A percentile compares a stretch with the other conserved stretches of the same genome.
Conservation (phyloP, 2,329 filamentous ascomycete genomes). For the Simplicillium sp. region DNA sequence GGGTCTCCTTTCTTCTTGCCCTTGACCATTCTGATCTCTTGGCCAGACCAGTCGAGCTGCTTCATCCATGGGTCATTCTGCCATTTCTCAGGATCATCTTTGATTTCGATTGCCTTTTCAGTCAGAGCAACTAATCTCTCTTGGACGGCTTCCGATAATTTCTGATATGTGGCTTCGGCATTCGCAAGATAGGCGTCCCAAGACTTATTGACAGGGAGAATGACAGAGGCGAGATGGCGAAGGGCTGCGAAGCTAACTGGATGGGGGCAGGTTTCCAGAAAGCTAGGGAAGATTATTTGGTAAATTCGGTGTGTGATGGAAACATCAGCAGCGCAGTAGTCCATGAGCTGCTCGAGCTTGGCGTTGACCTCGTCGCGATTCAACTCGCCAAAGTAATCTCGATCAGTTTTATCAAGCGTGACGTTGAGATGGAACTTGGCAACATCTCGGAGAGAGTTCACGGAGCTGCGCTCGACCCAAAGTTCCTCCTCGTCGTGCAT, state of each 20-base stretch:
- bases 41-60: constrained; percentile 92
- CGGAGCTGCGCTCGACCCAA: constrained; percentile 89
- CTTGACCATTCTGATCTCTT: constrained; percentile 86
- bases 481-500: constrained; percentile 86
- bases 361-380: constrained; percentile 60
- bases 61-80: constrained; percentile 78
- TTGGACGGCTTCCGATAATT: constrained; percentile 67
- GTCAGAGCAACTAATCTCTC: constrained; percentile 65
- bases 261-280: constrained; percentile 83
- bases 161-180: constrained; percentile 76
- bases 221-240: constrained; percentile 85
- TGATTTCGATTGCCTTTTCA: constrained; percentile 67
- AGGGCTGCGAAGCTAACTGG: constrained; percentile 95
- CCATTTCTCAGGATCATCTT: constrained; percentile 59
- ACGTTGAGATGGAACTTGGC: constrained; percentile 93
- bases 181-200: constrained; percentile 82
- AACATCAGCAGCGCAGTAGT: constrained; percentile 94
- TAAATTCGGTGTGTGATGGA: constrained; percentile 90
- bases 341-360: constrained; percentile 72
- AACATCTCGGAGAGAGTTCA: constrained; percentile 91
- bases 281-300: constrained; percentile 83
- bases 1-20: constrained; percentile 80
- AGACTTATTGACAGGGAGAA: constrained; percentile 77
- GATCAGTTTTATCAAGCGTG: constrained; percentile 78
- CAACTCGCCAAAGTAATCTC: constrained; percentile 79